Evolutionary conservation across 1,284 basidiomycete species (phyloP).

Genomic region (Schizopora paradoxa): DNA sequence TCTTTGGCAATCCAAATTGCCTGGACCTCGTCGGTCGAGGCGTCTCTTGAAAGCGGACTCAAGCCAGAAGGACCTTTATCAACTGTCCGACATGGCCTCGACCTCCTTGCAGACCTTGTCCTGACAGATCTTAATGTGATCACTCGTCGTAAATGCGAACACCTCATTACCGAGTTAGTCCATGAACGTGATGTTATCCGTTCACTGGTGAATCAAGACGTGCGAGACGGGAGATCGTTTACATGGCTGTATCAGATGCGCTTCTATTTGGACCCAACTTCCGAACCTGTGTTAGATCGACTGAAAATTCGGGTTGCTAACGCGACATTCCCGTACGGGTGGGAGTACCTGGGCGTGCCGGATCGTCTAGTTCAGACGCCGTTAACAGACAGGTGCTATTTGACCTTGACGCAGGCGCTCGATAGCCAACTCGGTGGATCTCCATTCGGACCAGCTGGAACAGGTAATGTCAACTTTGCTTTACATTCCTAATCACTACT

Average conservation of each 20-base stretch:
- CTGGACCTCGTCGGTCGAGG: slow-evolving; percentile 88
- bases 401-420: slow-evolving; percentile 94
- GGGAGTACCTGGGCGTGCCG: slow-evolving; percentile 96
- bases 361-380: slow-evolving; percentile 98
- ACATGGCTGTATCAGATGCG: slow-evolving; percentile 99
- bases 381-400: slow-evolving; percentile 94
- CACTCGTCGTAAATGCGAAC: slow-evolving; percentile 95
- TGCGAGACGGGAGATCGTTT: slow-evolving; percentile 69
- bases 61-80: slow-evolving; percentile 66
- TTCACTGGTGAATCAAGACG: slow-evolving; percentile 64
- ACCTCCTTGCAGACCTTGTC: slow-evolving; percentile 93
- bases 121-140: slow-evolving; percentile 84
- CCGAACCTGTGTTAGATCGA: slow-evolving; percentile 75
- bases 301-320: slow-evolving; percentile 85
- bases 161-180: slow-evolving; percentile 97
- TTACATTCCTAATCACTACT: slow-evolving; percentile 8
- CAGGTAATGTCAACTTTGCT: slow-evolving; percentile 48
- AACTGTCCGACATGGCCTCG: slow-evolving; percentile 79
- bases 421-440: slow-evolving; percentile 94
- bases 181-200: slow-evolving; percentile 96
- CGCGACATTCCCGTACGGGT: slow-evolving; percentile 94
- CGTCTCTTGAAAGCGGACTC: slow-evolving; percentile 52
- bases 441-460: slow-evolving; percentile 98
- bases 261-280: slow-evolving; percentile 79
- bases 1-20: slow-evolving; percentile 91